phyloP scores from a whole-genome alignment of 1,284 basidiomycete genomes.

The Bondarzewia mesenterica region DNA sequence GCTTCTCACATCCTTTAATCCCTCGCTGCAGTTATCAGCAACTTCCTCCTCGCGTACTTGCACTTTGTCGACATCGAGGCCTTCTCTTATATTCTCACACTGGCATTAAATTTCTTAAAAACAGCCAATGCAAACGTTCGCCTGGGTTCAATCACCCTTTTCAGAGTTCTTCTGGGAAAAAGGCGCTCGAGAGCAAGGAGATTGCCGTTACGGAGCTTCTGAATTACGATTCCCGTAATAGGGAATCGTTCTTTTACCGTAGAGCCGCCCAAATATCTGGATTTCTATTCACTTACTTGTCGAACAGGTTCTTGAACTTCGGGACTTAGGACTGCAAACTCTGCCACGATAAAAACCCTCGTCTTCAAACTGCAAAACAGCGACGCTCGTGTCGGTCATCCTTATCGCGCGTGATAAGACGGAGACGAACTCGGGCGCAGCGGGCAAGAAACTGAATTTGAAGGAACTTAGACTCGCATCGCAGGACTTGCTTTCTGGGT shows the following conservation, averaged over 20 bases:
- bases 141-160: constrained; percentile 48
- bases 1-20: constrained; percentile 6
- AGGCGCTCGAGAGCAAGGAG: constrained; percentile 27
- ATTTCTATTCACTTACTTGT: too few species aligned
- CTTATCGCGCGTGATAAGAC: constrained; percentile 82
- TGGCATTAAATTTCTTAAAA: constrained; percentile 67
- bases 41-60: constrained; percentile 51
- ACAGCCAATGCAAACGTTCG: constrained; percentile 68
- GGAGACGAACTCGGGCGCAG: constrained; percentile 67
- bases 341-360: constrained; percentile 76
- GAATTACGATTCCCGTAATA: too few species aligned
- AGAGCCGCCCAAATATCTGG: too few species aligned
- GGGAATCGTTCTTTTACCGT: too few species aligned
- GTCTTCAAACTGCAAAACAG: constrained; percentile 91
- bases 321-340: constrained; percentile 66
- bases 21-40: constrained; percentile 34
- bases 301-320: too few species aligned
- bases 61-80: constrained; percentile 43
- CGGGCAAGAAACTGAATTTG: constrained; percentile 79
- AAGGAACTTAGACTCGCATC: constrained; percentile 89
- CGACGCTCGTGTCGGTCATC: constrained; percentile 78
- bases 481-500: constrained; percentile 81
- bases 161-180: constrained; percentile 44
- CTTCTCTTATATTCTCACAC: constrained; percentile 58
- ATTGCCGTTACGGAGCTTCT: constrained; percentile 59